Evolutionary conservation across 495 filamentous ascomycete genomes (phyloP).

Genomic region (Schizothecium vesticola): DNA sequence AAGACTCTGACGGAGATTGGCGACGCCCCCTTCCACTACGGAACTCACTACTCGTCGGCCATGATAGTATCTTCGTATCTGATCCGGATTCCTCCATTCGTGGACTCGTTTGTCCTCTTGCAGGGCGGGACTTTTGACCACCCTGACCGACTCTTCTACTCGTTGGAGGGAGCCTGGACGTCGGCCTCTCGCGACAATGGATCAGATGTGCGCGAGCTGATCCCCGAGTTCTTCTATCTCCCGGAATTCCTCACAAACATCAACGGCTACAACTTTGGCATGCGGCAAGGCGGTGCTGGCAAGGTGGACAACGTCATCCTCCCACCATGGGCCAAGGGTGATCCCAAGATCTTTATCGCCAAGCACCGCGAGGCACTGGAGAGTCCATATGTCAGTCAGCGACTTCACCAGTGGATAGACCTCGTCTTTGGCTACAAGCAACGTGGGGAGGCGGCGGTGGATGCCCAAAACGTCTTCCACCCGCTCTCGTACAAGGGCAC

Average conservation of each 20-base stretch:
- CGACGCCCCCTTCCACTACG: slow-evolving; percentile 90
- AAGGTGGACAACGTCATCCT: slow-evolving; percentile 77
- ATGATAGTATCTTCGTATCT: slow-evolving; percentile 98
- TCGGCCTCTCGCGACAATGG: slow-evolving; percentile 88
- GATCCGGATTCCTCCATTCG: slow-evolving; percentile 91
- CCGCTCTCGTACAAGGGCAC: slow-evolving; percentile 92
- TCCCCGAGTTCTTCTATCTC: slow-evolving; percentile 94
- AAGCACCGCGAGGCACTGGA: slow-evolving; percentile 93
- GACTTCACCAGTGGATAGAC: slow-evolving; percentile 94
- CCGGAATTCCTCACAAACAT: slow-evolving; percentile 89
- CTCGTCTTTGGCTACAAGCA: slow-evolving; percentile 94
- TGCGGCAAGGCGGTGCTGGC: slow-evolving; percentile 71
- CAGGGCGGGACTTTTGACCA: slow-evolving; percentile 97
- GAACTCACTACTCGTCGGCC: slow-evolving; percentile 96
- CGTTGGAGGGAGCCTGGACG: slow-evolving; percentile 82
- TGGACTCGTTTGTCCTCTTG: slow-evolving; percentile 92
- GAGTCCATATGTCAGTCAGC: slow-evolving; percentile 84
- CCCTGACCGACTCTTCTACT: slow-evolving; percentile 91
- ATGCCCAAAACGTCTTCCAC: slow-evolving; percentile 92
- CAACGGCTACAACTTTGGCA: slow-evolving; percentile 89
- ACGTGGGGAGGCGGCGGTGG: slow-evolving; percentile 85
- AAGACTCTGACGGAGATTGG: slow-evolving; percentile 87
- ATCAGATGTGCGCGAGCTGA: slow-evolving; percentile 88
- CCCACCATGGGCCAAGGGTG: slow-evolving; percentile 94
- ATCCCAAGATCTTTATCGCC: slow-evolving; percentile 90